Base-by-base conservation (phyloP, 352 stramenopile species). In the Globisporangium megalacanthum region DNA sequence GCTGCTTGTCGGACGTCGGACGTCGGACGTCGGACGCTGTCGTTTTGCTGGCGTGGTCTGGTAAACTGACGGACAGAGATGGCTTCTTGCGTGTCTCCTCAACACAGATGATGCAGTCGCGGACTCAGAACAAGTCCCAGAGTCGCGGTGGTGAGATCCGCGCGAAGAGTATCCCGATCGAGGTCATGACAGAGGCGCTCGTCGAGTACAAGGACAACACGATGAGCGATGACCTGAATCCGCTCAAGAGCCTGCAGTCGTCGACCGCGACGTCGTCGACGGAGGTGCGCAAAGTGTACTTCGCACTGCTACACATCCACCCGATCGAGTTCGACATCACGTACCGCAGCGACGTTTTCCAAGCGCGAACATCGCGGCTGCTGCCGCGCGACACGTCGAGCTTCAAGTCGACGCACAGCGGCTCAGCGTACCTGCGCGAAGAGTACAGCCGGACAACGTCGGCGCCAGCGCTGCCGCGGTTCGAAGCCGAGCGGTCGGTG, bases 321-420 rank as follows among this genome's bases (percentile, higher is more conserved):
- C 84, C 86, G 1, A 86, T 95, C 54, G 84, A 94, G 61, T 79
- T 94, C 53, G 84, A 94, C 42, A 92, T 95, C 55, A 95, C 86
- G 20, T 95, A 89, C 52, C 79, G 86, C 41, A 94, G 84, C 54
- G 86, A 95, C 53, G 83, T 94, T 7, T 90, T 92, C 42, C 84
- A 94, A 61, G 73, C 78, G 6, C 79, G 65, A 8, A 47, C 25
- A 17, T 76, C 82, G 19, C 86, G 70, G 0, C 67, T 90, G 31
- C 72, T 74, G 19, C 54, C 87, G 35, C 74, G 81, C 35, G 77
- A 92, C 64, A 66, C 80, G 19, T 63, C 72, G 13, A 82, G 63
- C 29, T 78, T 72, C 62, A 83, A 83, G 17, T 45, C 56, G 15
- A 68, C 46, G 41, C 36, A 53, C 51, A 48, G 55, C 47, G 45